Conservation (phyloP, 345 rosid species). For the Linum trigynum region DNA sequence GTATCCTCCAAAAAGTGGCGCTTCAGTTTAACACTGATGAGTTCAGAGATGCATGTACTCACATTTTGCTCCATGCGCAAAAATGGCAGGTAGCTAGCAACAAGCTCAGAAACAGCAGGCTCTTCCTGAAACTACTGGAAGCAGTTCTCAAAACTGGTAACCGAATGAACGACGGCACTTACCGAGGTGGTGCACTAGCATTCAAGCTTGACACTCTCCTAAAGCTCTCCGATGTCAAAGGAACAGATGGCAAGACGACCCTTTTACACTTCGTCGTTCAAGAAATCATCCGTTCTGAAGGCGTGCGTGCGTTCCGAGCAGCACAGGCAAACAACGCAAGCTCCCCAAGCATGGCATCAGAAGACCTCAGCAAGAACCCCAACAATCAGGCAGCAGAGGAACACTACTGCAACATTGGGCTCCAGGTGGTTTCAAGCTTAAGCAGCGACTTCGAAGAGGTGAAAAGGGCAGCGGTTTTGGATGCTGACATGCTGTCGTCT, state of each 20-base stretch:
- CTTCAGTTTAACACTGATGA: too few species aligned
- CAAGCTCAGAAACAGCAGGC: conserved; percentile 64
- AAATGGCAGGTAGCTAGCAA: conserved; percentile 67
- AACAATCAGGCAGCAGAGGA: conserved; percentile 31
- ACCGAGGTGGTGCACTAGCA: conserved; percentile 88
- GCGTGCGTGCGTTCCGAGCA: conserved; percentile 49
- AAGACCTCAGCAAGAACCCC: conserved; percentile 32
- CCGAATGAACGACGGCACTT: conserved; percentile 89
- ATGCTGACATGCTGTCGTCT: conserved; percentile 42
- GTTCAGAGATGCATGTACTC: not conserved
- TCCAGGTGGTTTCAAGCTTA: conserved; percentile 64
- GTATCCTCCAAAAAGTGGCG: not conserved
- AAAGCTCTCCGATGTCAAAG: conserved; percentile 90
- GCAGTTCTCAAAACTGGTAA: conserved; percentile 97
- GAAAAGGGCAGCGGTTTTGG: conserved; percentile 65
- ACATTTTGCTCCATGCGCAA: not conserved
- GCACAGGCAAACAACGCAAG: conserved; percentile 35
- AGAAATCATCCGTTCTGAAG: conserved; percentile 91
- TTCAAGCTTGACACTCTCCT: conserved; percentile 85
- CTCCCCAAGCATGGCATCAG: conserved; percentile 44
- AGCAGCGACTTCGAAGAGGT: conserved; percentile 64
- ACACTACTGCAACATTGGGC: conserved; percentile 44
- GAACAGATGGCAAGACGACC: conserved; percentile 86
- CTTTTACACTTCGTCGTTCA: conserved; percentile 82
- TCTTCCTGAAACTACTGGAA: conserved; percentile 77